These are phyloP conservation scores for Scleroderma bovista DNA, from an alignment of 768 basidiomycete species.

Conservation along the genomic window DNA sequence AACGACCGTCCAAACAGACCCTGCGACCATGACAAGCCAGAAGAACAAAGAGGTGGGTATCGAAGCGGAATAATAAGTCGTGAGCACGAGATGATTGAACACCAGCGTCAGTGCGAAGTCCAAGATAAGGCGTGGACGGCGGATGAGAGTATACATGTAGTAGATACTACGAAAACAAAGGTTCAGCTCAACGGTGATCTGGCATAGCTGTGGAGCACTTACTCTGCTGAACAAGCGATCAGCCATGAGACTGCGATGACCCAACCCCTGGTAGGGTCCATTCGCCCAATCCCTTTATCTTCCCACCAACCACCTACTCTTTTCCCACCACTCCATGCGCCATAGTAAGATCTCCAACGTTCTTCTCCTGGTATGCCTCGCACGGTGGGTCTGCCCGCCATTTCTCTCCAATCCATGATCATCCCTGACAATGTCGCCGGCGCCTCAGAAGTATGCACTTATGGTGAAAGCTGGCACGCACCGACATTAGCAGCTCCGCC, in stretches of 20 bases:
- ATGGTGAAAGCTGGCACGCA: slow-evolving; percentile 28
- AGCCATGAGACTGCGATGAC: slow-evolving; percentile 86
- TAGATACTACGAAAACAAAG: slow-evolving; percentile 43
- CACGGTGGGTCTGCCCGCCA: slow-evolving; percentile 81
- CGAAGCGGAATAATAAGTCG: slow-evolving; percentile 68
- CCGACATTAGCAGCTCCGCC: slow-evolving; percentile 79
- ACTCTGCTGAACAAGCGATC: slow-evolving; percentile 80
- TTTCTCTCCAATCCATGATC: slow-evolving; percentile 97
- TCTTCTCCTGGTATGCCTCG: slow-evolving; percentile 58
- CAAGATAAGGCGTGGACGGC: slow-evolving; percentile 88
- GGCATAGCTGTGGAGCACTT: slow-evolving; percentile 33
- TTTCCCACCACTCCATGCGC: slow-evolving; percentile 79
- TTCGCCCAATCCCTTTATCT: slow-evolving; percentile 58
- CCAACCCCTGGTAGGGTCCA: slow-evolving; percentile 84
- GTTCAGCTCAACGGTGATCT: slow-evolving; percentile 7
- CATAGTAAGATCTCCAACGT: slow-evolving; percentile 59
- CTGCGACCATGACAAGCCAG: slow-evolving; percentile 75
- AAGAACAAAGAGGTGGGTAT: slow-evolving; percentile 89
- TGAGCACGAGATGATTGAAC: slow-evolving; percentile 89
- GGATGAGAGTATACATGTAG: slow-evolving; percentile 82
- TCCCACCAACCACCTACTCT: slow-evolving; percentile 54
- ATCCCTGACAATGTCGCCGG: slow-evolving; percentile 45
- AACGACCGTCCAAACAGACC: slow-evolving; percentile 70
- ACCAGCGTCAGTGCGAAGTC: slow-evolving; percentile 90
- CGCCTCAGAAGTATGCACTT: neutral